Percentiles rank a stretch among this genome's conserved stretches.
Evolutionary conservation across 805 yeast species (phyloP).

Genomic region (Wickerhamiella australiensis): DNA sequence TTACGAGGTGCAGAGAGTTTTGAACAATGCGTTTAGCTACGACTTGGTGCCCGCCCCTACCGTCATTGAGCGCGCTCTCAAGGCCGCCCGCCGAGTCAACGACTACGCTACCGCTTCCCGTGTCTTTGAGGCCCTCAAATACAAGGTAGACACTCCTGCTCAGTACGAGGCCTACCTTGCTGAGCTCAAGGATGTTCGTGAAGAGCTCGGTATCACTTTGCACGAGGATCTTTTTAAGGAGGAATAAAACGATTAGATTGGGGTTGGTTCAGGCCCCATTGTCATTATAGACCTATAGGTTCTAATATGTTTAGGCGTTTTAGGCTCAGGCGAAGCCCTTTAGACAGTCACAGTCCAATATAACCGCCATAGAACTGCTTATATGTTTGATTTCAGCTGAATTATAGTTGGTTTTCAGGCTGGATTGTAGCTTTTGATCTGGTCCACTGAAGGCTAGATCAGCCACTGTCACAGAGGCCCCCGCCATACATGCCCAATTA

Average conservation of each 20-base stretch:
- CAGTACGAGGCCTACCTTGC: conserved; percentile 95
- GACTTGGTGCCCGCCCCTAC: conserved; percentile 97
- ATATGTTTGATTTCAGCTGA: too few species aligned
- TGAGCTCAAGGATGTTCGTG: conserved; percentile 81
- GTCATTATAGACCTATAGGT: too few species aligned
- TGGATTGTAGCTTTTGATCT: too few species aligned
- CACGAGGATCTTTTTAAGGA: conserved; percentile 68
- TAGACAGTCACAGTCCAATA: too few species aligned
- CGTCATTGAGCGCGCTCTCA: conserved; percentile 87
- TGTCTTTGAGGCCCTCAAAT: conserved; percentile 89
- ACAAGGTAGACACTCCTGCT: conserved; percentile 86
- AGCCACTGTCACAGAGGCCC: too few species aligned
- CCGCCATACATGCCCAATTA: too few species aligned
- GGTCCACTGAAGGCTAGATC: too few species aligned
- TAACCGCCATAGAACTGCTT: too few species aligned
- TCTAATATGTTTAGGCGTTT: too few species aligned
- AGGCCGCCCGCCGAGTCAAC: conserved; percentile 97
- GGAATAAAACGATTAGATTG: conserved; percentile 13
- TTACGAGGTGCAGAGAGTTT: conserved; percentile 82
- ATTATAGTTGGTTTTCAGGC: too few species aligned
- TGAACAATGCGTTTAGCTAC: conserved; percentile 96
- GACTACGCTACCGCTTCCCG: conserved; percentile 98
- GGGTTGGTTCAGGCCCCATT: too few species aligned
- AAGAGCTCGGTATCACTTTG: conserved; percentile 84
- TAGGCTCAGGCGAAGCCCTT: too few species aligned